Conservation (phyloP, 176 grass and related monocot genomes). For the Raddia distichophylla region DNA sequence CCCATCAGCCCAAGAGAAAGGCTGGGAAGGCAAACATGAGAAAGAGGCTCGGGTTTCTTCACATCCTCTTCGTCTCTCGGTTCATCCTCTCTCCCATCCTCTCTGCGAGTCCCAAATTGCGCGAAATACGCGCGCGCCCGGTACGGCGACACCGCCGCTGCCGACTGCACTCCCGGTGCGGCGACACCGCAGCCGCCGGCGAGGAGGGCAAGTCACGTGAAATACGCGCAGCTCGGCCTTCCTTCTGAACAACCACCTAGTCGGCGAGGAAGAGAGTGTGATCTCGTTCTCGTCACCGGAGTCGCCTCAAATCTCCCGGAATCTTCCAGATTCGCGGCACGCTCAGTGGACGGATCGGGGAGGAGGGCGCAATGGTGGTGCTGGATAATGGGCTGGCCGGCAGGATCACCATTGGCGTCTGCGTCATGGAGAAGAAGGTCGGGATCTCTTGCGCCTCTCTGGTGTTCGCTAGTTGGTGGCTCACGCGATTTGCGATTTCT, state of each 20-base stretch:
- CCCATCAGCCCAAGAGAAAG: no score
- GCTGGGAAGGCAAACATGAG: no score
- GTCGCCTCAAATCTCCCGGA: conserved; percentile 8
- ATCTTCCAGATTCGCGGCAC: conserved; percentile 38
- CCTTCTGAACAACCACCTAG: background rate
- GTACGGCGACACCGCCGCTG: background rate
- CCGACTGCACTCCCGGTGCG: background rate
- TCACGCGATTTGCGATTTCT: conserved; percentile 20
- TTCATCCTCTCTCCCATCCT: no score
- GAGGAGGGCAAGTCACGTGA: background rate
- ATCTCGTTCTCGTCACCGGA: conserved; percentile 14
- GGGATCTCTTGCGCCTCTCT: conserved; percentile 3
- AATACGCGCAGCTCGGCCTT: conserved; percentile 2
- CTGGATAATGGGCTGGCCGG: conserved; percentile 36
- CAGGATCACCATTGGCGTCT: conserved; percentile 86
- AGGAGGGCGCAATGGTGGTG: conserved; percentile 49
- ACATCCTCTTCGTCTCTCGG: no score
- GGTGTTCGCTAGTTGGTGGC: conserved; percentile 1
- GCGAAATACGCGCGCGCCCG: no score
- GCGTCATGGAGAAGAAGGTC: conserved; percentile 99
- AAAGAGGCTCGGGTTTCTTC: no score
- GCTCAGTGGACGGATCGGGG: conserved; percentile 19
- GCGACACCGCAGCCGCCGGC: conserved; percentile 1
- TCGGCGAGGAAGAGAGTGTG: background rate
- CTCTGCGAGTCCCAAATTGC: no score